A percentile compares a stretch with the other conserved stretches of the same genome.
Evolutionary conservation across 2,329 filamentous ascomycete species (phyloP).

Genomic region (Lecanoromycetidae sp.): DNA sequence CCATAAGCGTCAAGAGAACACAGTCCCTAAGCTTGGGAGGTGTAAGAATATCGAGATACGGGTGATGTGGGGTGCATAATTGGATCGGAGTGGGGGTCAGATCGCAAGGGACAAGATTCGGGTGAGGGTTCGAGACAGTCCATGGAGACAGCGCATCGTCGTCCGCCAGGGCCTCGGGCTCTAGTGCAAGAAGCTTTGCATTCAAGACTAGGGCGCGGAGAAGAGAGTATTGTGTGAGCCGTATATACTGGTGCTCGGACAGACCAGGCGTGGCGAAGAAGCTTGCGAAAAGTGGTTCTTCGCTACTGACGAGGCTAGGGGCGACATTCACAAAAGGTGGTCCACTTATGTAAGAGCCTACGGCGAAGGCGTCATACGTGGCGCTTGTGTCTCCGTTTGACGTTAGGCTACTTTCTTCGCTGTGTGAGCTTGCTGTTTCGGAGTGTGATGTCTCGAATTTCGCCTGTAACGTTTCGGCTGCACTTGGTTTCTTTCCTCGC

Average conservation of each 20-base stretch:
- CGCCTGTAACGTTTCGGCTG: not conserved
- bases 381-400: too few species aligned
- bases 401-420: not conserved
- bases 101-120: not conserved
- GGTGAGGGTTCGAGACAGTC: constrained; percentile 6
- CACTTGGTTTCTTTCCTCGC: not conserved
- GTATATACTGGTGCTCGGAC: constrained; percentile 8
- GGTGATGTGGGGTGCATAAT: constrained; percentile 11
- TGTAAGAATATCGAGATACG: constrained; percentile 11
- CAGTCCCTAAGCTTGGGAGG: constrained; percentile 1
- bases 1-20: not conserved
- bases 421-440: not conserved
- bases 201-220: constrained; percentile 10
- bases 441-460: not conserved
- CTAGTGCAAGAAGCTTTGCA: constrained; percentile 6
- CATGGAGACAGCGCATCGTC: constrained; percentile 12
- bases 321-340: too few species aligned
- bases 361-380: too few species aligned
- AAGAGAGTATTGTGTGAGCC: constrained; percentile 10
- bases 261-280: not conserved
- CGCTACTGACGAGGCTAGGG: not conserved
- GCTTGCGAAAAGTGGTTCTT: not conserved
- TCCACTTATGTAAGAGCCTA: too few species aligned
- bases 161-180: not conserved
- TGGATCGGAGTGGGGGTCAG: constrained; percentile 7